Evolutionary conservation across 1,284 basidiomycete species (phyloP).

Genomic region (Rhodotorula sp.): DNA sequence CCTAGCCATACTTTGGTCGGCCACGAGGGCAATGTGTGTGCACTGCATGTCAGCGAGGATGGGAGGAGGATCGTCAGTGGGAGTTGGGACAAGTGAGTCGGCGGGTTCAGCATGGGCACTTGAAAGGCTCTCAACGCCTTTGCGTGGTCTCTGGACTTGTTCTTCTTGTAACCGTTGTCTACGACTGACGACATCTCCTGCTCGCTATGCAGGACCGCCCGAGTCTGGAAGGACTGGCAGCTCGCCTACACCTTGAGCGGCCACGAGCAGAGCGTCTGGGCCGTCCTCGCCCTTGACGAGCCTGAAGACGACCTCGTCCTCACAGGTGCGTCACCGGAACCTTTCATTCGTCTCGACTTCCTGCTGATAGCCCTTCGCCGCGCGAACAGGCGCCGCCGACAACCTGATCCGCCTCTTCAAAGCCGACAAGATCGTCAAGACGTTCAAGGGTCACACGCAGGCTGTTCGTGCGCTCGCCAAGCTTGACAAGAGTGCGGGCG

Average conservation of each 20-base stretch:
- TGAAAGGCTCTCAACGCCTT: background rate
- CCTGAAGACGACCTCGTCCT: slow-evolving; percentile 61
- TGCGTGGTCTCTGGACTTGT: background rate
- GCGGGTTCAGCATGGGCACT: background rate
- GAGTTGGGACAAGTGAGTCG: slow-evolving; percentile 87
- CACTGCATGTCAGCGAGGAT: slow-evolving; percentile 67
- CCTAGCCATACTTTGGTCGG: slow-evolving; percentile 55
- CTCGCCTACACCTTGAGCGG: slow-evolving; percentile 74
- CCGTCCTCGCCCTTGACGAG: slow-evolving; percentile 72
- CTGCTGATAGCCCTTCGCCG: background rate
- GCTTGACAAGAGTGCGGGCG: slow-evolving; percentile 56
- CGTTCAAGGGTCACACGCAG: slow-evolving; percentile 82
- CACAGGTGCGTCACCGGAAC: slow-evolving; percentile 62
- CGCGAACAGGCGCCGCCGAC: slow-evolving; percentile 77
- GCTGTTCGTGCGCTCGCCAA: slow-evolving; percentile 82
- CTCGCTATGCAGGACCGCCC: slow-evolving; percentile 67
- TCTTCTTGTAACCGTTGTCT: too few species aligned
- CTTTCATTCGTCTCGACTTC: background rate
- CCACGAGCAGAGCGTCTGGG: slow-evolving; percentile 92
- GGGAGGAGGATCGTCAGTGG: slow-evolving; percentile 87
- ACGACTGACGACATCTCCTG: background rate
- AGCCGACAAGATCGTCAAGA: slow-evolving; percentile 62
- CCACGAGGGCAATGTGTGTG: slow-evolving; percentile 87
- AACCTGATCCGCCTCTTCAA: slow-evolving; percentile 89
- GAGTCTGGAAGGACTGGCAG: slow-evolving; percentile 78